Evolutionary conservation across 306 rosid genomes (phyloP).

Genomic region (Cicer yamashitae): DNA sequence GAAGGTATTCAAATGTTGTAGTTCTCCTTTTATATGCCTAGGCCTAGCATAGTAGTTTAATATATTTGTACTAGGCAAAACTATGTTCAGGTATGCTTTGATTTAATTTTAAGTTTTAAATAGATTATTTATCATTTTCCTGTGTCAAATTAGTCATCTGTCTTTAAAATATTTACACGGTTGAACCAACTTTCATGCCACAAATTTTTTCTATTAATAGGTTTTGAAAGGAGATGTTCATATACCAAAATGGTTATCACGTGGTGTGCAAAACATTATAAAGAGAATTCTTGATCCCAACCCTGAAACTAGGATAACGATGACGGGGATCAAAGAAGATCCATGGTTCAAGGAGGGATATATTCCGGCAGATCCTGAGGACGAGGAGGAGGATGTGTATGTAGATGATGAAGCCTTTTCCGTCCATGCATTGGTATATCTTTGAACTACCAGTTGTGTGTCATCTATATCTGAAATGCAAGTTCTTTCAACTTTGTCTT

Average conservation of each 20-base stretch:
- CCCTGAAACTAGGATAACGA: slow-evolving; percentile 67
- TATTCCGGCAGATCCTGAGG: slow-evolving; percentile 60
- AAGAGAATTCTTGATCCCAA: slow-evolving; percentile 84
- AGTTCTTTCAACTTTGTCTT: not conserved
- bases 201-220: slow-evolving; percentile 38
- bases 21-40: slow-evolving; percentile 18
- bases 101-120: too few species aligned
- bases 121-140: too few species aligned
- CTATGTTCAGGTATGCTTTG: too few species aligned
- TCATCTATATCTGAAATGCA: not conserved
- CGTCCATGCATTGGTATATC: slow-evolving; percentile 61
- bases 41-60: not conserved
- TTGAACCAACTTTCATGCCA: too few species aligned
- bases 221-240: slow-evolving; percentile 73
- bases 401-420: slow-evolving; percentile 59
- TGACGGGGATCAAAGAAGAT: slow-evolving; percentile 72
- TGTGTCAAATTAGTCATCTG: too few species aligned
- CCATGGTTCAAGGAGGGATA: slow-evolving; percentile 84
- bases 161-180: too few species aligned
- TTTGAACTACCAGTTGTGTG: not conserved
- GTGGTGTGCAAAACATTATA: slow-evolving; percentile 71
- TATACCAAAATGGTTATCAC: slow-evolving; percentile 78
- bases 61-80: not conserved
- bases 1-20: slow-evolving; percentile 58
- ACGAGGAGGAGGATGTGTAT: slow-evolving; percentile 69